phyloP scores from a whole-genome alignment of 495 filamentous ascomycete genomes.

The Choiromyces venosus region DNA sequence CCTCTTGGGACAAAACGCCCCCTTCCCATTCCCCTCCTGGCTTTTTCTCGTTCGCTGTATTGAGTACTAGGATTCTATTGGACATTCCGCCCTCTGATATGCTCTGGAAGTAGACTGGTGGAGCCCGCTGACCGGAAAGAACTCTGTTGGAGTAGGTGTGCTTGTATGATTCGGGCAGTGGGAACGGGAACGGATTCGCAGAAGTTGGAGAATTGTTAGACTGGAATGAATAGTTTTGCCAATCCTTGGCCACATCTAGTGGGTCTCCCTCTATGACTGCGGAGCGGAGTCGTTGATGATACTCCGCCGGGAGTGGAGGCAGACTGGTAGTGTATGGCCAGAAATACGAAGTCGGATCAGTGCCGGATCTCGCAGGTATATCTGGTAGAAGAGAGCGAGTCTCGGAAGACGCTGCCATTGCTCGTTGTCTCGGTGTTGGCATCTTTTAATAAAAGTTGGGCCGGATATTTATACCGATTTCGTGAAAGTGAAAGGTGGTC shows the following conservation, averaged over 20 bases:
- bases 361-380: slow-evolving; percentile 24
- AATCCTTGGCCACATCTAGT: slow-evolving; percentile 62
- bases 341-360: slow-evolving; percentile 46
- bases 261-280: slow-evolving; percentile 61
- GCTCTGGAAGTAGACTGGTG: slow-evolving; percentile 18
- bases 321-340: slow-evolving; percentile 44
- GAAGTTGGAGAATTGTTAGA: neutral
- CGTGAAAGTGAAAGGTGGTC: neutral
- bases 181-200: slow-evolving; percentile 11
- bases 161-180: neutral
- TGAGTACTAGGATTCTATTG: slow-evolving; percentile 60
- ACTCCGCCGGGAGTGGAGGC: slow-evolving; percentile 14
- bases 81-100: slow-evolving; percentile 30
- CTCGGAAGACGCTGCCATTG: slow-evolving; percentile 21
- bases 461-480: neutral
- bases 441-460: slow-evolving; percentile 14
- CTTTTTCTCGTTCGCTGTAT: slow-evolving; percentile 67
- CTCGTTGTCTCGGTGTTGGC: slow-evolving; percentile 31
- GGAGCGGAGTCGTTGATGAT: slow-evolving; percentile 42
- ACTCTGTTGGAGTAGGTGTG: neutral
- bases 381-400: slow-evolving; percentile 16
- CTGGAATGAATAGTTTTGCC: slow-evolving; percentile 44
- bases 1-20: slow-evolving; percentile 63
- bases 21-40: slow-evolving; percentile 75
- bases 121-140: slow-evolving; percentile 19